Conservation (phyloP, 2,329 filamentous ascomycete genomes). For the Paraconiothyrium brasiliense region DNA sequence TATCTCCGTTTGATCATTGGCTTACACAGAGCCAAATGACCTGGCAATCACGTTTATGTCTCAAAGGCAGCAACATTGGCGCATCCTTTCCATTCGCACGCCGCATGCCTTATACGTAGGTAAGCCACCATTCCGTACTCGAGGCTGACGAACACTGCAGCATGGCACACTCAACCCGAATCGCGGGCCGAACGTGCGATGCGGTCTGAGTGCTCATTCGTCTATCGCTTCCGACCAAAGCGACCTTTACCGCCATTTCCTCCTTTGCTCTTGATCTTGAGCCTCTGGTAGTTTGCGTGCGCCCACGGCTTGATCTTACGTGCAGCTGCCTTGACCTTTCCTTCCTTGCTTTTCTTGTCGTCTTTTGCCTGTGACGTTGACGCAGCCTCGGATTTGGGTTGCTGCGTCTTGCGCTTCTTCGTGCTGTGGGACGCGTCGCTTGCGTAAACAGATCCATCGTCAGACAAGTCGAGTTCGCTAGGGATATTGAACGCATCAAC, state of each 20-base stretch:
- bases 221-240: constrained; percentile 47
- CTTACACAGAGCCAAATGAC: constrained; percentile 35
- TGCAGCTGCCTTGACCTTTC: constrained; percentile 49
- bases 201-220: constrained; percentile 15
- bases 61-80: constrained; percentile 24
- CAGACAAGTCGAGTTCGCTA: constrained; percentile 48
- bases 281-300: constrained; percentile 58
- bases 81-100: not conserved
- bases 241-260: constrained; percentile 51
- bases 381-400: constrained; percentile 24
- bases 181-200: constrained; percentile 17
- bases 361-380: constrained; percentile 19
- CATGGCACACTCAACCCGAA: constrained; percentile 2
- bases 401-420: constrained; percentile 38
- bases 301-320: constrained; percentile 58
- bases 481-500: constrained; percentile 31
- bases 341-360: constrained; percentile 32
- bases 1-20: constrained; percentile 14
- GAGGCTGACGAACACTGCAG: constrained; percentile 17
- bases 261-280: constrained; percentile 63
- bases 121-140: constrained; percentile 8
- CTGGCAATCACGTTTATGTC: constrained; percentile 39
- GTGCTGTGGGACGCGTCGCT: constrained; percentile 50
- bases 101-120: not conserved
- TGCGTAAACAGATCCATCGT: constrained; percentile 53